Percentiles rank a stretch among this genome's conserved stretches.
phyloP scores from a whole-genome alignment of 2,329 filamentous ascomycete species.

The Arthrobotrys sinensis region DNA sequence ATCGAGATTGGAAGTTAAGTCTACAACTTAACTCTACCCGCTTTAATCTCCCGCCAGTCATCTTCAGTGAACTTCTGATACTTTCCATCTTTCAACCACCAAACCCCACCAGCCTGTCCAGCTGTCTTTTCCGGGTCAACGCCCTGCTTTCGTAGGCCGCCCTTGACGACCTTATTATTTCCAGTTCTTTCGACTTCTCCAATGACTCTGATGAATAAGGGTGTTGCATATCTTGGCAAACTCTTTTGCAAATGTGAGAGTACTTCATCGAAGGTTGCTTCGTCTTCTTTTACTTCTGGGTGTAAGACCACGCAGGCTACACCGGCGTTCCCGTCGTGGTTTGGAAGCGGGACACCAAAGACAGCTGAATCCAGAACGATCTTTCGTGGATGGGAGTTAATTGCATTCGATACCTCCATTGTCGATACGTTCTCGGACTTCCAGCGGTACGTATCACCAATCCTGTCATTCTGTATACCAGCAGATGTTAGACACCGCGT shows the following conservation, averaged over 20 bases:
- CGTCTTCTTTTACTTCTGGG: conserved; percentile 68
- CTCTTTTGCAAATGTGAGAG: conserved; percentile 73
- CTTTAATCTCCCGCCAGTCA: conserved; percentile 79
- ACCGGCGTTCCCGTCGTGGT: conserved; percentile 86
- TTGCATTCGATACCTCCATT: conserved; percentile 82
- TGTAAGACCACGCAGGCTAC: conserved; percentile 79
- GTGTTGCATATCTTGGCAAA: conserved; percentile 82
- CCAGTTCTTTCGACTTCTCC: conserved; percentile 75
- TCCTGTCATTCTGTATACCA: conserved; percentile 73
- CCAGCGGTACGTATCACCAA: conserved; percentile 84
- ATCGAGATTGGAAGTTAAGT: neutral
- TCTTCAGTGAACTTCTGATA: conserved; percentile 78
- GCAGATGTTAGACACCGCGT: conserved; percentile 9
- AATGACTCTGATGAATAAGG: conserved; percentile 81
- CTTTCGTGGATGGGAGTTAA: conserved; percentile 75
- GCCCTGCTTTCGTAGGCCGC: conserved; percentile 78
- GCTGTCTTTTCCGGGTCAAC: conserved; percentile 75
- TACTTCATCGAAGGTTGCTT: conserved; percentile 72
- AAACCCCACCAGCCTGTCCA: conserved; percentile 70
- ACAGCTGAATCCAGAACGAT: conserved; percentile 84
- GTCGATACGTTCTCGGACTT: conserved; percentile 89
- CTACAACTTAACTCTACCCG: conserved; percentile 79
- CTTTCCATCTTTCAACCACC: conserved; percentile 76
- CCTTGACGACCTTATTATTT: conserved; percentile 92
- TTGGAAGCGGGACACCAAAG: conserved; percentile 83